phyloP scores from a whole-genome alignment of 148 eudicot genomes.

The Cornus kousa region DNA sequence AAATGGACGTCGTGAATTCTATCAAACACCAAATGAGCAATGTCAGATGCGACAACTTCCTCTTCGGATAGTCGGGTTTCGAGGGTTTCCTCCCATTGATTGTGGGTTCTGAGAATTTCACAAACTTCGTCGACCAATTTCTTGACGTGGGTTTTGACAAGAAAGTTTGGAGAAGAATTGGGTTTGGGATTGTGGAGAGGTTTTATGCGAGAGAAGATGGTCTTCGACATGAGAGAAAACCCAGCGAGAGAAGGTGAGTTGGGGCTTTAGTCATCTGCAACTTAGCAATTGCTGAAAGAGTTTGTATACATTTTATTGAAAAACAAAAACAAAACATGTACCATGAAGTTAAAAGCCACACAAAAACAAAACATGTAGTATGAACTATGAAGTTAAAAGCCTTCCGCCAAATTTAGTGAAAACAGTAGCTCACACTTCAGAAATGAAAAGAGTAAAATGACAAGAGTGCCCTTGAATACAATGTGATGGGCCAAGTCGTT shows the following conservation, averaged over 20 bases:
- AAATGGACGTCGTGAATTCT: constrained; percentile 50
- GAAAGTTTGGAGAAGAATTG: constrained; percentile 23
- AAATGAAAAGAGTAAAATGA: too few species aligned
- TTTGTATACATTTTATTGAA: background rate
- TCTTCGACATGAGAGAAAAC: constrained; percentile 58
- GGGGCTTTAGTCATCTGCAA: background rate
- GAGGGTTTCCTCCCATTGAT: constrained; percentile 63
- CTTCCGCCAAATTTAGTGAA: too few species aligned
- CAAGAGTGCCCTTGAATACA: too few species aligned
- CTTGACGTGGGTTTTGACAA: constrained; percentile 39
- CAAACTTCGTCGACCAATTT: constrained; percentile 48
- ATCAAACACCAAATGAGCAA: constrained; percentile 80
- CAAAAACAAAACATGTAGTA: too few species aligned
- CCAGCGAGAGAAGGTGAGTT: background rate
- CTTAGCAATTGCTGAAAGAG: background rate
- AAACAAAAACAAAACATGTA: background rate
- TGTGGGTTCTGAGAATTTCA: constrained; percentile 46
- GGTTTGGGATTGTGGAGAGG: constrained; percentile 52
- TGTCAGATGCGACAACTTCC: constrained; percentile 58
- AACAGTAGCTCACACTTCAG: too few species aligned
- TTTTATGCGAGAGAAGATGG: constrained; percentile 66
- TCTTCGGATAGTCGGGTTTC: constrained; percentile 51
- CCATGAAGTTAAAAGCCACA: background rate
- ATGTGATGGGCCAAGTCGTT: too few species aligned
- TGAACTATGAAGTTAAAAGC: too few species aligned